Conservation (phyloP, 805 yeast genomes). For the Pichia nakasei region DNA sequence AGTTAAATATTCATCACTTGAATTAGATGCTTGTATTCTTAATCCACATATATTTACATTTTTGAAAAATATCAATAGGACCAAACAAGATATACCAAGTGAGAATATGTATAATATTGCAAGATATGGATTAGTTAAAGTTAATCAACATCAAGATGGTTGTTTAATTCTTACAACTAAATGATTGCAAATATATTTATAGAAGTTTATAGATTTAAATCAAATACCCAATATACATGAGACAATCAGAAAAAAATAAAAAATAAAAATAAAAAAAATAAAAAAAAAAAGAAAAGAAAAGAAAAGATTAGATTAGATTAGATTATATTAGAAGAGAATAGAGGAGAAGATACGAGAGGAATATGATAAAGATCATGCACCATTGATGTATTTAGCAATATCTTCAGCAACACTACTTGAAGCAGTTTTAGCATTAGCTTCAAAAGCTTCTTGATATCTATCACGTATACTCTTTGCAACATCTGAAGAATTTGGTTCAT, state of each 20-base stretch:
- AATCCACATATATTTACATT: constrained; percentile 20
- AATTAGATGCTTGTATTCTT: constrained; percentile 13
- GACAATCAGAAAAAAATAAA: no score
- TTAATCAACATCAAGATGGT: constrained; percentile 13
- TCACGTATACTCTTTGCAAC: constrained; percentile 44
- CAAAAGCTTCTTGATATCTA: constrained; percentile 68
- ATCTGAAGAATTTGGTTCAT: constrained; percentile 42
- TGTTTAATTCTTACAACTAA: constrained; percentile 14
- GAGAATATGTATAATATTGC: constrained; percentile 20
- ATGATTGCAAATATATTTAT: neutral
- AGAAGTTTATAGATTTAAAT: neutral
- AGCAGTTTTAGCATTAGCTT: constrained; percentile 49
- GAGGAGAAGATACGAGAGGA: no score
- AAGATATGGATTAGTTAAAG: constrained; percentile 19
- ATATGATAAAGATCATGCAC: constrained; percentile 9
- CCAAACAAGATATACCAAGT: constrained; percentile 2
- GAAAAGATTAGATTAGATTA: no score
- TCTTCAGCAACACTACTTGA: constrained; percentile 62
- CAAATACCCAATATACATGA: no score
- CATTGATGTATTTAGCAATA: constrained; percentile 54
- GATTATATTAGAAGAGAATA: no score
- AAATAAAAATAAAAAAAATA: no score
- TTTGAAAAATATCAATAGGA: constrained; percentile 10
- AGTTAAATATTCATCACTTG: constrained; percentile 6
- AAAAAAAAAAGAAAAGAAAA: no score